Evolutionary conservation across 2,329 filamentous ascomycete genomes (phyloP).

Genomic region (Pyrenochaeta sp.): DNA sequence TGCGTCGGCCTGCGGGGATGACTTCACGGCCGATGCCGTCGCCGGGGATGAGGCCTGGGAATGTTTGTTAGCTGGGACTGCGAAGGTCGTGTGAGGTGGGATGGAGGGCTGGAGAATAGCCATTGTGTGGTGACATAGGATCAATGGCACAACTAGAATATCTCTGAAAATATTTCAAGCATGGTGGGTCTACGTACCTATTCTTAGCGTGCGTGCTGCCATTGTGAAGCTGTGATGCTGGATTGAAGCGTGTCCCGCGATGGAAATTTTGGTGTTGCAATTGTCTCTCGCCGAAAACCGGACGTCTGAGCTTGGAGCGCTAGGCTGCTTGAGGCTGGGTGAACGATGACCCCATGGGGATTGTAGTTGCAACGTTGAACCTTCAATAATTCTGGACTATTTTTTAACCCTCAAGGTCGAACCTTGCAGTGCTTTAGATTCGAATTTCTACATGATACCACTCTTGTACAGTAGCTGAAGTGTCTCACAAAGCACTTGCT

Average conservation of each 20-base stretch:
- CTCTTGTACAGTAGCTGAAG: no score
- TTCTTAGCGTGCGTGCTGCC: conserved; percentile 42
- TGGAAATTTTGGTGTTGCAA: conserved; percentile 25
- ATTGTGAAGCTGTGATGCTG: conserved; percentile 27
- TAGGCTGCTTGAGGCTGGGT: conserved; percentile 6
- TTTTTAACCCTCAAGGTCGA: no score
- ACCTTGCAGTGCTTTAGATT: no score
- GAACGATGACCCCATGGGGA: background rate
- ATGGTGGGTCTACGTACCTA: conserved; percentile 25
- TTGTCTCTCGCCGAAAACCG: conserved; percentile 16
- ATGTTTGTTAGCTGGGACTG: background rate
- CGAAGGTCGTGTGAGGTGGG: no score
- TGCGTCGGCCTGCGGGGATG: conserved; percentile 87
- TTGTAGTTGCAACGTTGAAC: no score
- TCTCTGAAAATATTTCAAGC: no score
- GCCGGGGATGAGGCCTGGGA: conserved; percentile 87
- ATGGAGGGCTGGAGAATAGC: no score
- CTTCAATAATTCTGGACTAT: no score
- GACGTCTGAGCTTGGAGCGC: conserved; percentile 15
- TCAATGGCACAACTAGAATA: no score
- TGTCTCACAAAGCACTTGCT: no score
- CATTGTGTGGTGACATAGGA: no score
- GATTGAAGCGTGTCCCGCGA: conserved; percentile 1
- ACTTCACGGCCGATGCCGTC: conserved; percentile 99
- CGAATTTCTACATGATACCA: no score